These are phyloP conservation scores for Coemansia sp. DNA, from an alignment of 192 early-diverging fungal genomes.

Conservation along the genomic window DNA sequence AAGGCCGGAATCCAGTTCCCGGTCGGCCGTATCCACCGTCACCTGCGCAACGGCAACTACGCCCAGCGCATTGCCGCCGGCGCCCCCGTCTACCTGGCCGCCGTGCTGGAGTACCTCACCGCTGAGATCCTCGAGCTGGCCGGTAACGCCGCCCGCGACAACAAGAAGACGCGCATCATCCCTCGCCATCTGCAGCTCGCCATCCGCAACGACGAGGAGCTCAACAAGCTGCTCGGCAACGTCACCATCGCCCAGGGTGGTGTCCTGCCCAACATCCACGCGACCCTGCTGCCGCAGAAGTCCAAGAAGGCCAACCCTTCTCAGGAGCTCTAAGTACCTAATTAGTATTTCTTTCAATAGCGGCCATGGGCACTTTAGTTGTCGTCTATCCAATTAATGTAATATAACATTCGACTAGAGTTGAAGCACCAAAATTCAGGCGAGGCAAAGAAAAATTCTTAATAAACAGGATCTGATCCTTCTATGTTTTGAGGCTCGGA, in stretches of 20 bases:
- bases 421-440: not conserved
- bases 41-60: conserved; percentile 92
- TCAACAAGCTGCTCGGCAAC: conserved; percentile 87
- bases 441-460: no score
- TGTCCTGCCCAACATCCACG: conserved; percentile 78
- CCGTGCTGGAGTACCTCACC: conserved; percentile 93
- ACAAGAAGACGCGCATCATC: conserved; percentile 95
- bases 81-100: conserved; percentile 93
- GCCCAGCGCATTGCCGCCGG: conserved; percentile 90
- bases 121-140: conserved; percentile 97
- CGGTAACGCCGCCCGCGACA: conserved; percentile 92
- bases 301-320: conserved; percentile 63
- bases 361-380: not conserved
- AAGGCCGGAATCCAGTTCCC: conserved; percentile 96
- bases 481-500: not conserved
- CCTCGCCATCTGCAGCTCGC: conserved; percentile 70
- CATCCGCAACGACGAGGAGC: conserved; percentile 94
- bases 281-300: conserved; percentile 81
- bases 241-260: conserved; percentile 94
- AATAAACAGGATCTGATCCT: not conserved
- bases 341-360: not conserved
- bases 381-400: conserved; percentile 13
- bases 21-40: conserved; percentile 95
- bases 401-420: conserved; percentile 17
- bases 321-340: conserved; percentile 60